Evolutionary conservation across 2,329 filamentous ascomycete genomes (phyloP), one percentile per base, ranked within the genome.

Genomic region (Exserohilum rostratum): DNA sequence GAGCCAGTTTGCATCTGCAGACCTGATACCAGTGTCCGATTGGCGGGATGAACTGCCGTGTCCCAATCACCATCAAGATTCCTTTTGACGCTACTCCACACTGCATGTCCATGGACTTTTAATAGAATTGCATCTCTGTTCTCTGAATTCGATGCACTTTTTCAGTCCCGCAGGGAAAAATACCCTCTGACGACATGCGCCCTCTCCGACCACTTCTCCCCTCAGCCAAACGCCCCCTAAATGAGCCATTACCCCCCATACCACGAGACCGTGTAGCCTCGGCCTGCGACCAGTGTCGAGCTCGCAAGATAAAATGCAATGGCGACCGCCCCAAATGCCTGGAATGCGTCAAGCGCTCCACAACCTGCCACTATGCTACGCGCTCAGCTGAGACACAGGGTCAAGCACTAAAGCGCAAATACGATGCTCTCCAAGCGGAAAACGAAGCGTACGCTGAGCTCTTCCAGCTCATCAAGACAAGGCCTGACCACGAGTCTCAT

Each of bases 401-500:
- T 12, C 58, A 60, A 15, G 58, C 58, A 0, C 22, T 59, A 1
- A 62, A 62, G 30, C 57, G 60, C 20, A 64, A 52, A 40, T 53
- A 61, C 25, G 53, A 54, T 38, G 20, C 27, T 1, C 38, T 64
- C 9, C 50, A 54, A 30, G 43, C 43, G 12, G 54, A 59, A 15
- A 58, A 60, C 35, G 51, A 55, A 6, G 55, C 43, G 0, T 61
- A 65, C 17, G 46, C 53, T 12, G 58, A 65, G 31, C 25, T 62
- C 3, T 57, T 62, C 38, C 22, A 46, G 7, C 38, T 64, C 10
- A 50, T 64, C 10, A 44, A 53, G 22, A 53, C 53, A 6, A 20
- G 53, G 7, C 22, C 58, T 12, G 62, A 62, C 15, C 38, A 50
- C 17, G 61, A 62, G 9, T 47, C 47, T 2, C 30, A 44, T 9